These are phyloP conservation scores for Auricularia heimuer DNA, from an alignment of 768 basidiomycete genomes.

Conservation along the genomic window DNA sequence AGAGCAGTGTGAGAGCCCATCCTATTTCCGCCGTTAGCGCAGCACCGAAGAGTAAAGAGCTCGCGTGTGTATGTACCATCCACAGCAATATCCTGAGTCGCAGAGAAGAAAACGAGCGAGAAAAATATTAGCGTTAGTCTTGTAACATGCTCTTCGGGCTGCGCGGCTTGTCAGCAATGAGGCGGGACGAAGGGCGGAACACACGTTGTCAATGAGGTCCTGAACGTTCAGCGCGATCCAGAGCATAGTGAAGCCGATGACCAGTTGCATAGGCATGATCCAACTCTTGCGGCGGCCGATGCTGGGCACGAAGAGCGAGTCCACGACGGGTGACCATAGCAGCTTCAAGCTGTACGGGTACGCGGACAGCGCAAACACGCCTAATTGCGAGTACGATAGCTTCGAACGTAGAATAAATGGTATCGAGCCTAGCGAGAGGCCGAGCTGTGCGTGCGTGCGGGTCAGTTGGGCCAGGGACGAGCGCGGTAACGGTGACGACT, in stretches of 20 bases:
- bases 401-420: conserved; percentile 94
- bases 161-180: conserved; percentile 10
- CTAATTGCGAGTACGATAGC: conserved; percentile 93
- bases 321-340: conserved; percentile 95
- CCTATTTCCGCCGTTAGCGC: conserved; percentile 30
- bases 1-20: conserved; percentile 78
- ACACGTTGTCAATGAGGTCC: conserved; percentile 67
- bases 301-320: conserved; percentile 72
- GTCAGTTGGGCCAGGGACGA: not conserved
- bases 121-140: conserved; percentile 81
- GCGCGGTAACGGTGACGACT: conserved; percentile 21
- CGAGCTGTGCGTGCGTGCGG: conserved; percentile 39
- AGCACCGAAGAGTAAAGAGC: conserved; percentile 31
- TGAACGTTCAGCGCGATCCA: conserved; percentile 68
- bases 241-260: conserved; percentile 77
- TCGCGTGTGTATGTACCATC: conserved; percentile 14
- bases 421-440: conserved; percentile 88
- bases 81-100: conserved; percentile 59
- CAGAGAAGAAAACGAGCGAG: conserved; percentile 85
- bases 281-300: conserved; percentile 95
- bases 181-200: conserved; percentile 17
- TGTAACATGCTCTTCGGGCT: conserved; percentile 75
- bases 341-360: conserved; percentile 97
- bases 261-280: conserved; percentile 95
- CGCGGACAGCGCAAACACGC: conserved; percentile 82